phyloP scores from a whole-genome alignment of 148 eudicot genomes.

The Rhododendron henanense region DNA sequence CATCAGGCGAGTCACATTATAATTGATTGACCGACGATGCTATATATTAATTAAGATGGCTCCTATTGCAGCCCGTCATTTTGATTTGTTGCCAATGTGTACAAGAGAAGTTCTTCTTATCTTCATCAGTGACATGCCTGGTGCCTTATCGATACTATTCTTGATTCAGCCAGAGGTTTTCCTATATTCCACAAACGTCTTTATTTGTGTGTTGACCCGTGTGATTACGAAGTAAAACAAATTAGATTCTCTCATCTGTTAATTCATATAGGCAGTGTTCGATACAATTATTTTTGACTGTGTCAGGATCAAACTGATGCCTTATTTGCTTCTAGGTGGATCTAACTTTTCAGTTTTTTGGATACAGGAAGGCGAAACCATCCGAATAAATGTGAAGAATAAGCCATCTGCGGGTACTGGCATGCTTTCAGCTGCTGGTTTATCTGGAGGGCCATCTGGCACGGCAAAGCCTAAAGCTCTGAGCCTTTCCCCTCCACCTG shows the following conservation, averaged over 20 bases:
- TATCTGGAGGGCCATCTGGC: conserved; percentile 44
- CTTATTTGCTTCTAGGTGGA: not conserved
- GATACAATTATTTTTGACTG: not conserved
- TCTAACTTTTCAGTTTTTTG: conserved; percentile 1
- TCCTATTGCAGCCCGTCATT: not conserved
- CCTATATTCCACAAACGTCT: not conserved
- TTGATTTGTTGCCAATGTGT: not conserved
- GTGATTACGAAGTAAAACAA: not conserved
- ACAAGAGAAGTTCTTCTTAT: not conserved
- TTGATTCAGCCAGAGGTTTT: not conserved
- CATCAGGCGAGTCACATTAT: not conserved
- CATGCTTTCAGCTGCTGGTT: conserved; percentile 79
- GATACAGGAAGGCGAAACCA: conserved; percentile 95
- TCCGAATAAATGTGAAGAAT: conserved; percentile 92
- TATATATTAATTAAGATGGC: no score
- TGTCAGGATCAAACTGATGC: not conserved
- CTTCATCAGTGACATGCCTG: not conserved
- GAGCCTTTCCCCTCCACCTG: conserved; percentile 81
- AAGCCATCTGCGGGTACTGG: conserved; percentile 75
- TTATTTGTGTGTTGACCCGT: not conserved
- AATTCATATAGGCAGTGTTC: not conserved
- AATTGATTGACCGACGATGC: not conserved
- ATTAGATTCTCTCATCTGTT: not conserved
- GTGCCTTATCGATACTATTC: not conserved
- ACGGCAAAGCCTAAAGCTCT: conserved; percentile 55